A percentile compares a stretch with the other conserved stretches of the same genome.
Evolutionary conservation across 2,329 filamentous ascomycete genomes (phyloP).

Genomic region (Fusarium chlamydosporum): DNA sequence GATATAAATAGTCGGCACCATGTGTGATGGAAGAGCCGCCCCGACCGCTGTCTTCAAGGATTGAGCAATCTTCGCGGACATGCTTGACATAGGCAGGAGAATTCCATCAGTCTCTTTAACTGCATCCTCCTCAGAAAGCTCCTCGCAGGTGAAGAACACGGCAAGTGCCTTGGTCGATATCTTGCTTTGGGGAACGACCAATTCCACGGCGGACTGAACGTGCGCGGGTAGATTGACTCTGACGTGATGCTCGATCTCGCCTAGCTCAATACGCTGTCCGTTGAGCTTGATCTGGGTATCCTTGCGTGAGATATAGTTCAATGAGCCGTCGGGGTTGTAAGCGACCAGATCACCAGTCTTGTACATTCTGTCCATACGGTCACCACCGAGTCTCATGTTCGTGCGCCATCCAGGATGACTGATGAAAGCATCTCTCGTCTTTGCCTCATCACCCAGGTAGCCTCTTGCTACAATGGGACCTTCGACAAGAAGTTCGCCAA

Average conservation of each 20-base stretch:
- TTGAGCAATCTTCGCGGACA: conserved; percentile 1
- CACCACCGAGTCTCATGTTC: background rate
- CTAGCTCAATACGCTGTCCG: conserved; percentile 69
- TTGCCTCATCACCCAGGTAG: conserved; percentile 25
- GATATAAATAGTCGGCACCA: conserved; percentile 61
- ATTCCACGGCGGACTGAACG: conserved; percentile 62
- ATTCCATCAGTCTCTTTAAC: background rate
- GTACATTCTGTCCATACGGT: conserved; percentile 53
- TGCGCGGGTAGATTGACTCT: conserved; percentile 57
- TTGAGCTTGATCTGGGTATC: conserved; percentile 72
- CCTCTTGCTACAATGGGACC: conserved; percentile 38
- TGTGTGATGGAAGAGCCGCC: conserved; percentile 52
- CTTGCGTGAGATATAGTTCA: conserved; percentile 66
- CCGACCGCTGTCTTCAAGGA: conserved; percentile 33
- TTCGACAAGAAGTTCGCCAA: conserved; percentile 29
- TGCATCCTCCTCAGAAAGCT: background rate
- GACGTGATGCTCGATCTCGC: conserved; percentile 61
- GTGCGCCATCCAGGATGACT: conserved; percentile 63
- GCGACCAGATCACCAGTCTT: conserved; percentile 65
- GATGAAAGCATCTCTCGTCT: conserved; percentile 35
- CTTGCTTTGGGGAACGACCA: conserved; percentile 58
- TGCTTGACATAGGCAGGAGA: conserved; percentile 26
- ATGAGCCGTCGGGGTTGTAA: conserved; percentile 58
- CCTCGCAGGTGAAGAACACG: conserved; percentile 38
- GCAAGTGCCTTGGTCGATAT: conserved; percentile 38